A percentile compares a stretch with the other conserved stretches of the same genome.
These are phyloP conservation scores for Colletotrichum godetiae DNA, from an alignment of 2,329 filamentous ascomycete species.

Conservation along the genomic window DNA sequence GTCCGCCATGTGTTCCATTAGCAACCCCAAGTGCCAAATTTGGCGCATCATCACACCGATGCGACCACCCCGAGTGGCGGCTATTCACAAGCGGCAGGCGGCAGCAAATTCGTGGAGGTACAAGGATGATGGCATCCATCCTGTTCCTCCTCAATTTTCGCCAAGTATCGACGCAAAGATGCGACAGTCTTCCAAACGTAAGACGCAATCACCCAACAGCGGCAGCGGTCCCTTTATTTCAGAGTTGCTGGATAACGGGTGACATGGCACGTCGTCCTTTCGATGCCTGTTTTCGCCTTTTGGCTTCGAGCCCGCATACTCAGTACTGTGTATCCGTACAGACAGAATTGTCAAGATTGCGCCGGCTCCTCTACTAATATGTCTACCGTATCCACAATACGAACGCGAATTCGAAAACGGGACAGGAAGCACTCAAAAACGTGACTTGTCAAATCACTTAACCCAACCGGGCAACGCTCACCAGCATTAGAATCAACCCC, in stretches of 20 bases:
- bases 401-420: conserved; percentile 24
- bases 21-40: not conserved
- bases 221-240: not conserved
- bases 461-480: not conserved
- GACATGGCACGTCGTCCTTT: not conserved
- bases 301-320: not conserved
- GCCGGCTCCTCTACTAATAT: not conserved
- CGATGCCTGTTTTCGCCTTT: not conserved
- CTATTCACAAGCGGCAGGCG: not conserved
- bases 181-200: not conserved
- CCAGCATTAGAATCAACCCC: not conserved
- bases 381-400: conserved; percentile 5
- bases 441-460: not conserved
- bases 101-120: not conserved
- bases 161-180: not conserved
- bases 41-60: not conserved
- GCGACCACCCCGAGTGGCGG: not conserved
- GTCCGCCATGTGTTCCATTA: not conserved
- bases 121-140: not conserved
- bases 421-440: not conserved
- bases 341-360: not conserved
- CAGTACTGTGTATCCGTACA: not conserved
- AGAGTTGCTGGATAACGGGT: not conserved
- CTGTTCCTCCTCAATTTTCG: not conserved
- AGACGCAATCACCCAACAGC: not conserved